Base-by-base conservation (phyloP, 2,329 filamentous ascomycete species). In the Lachnellula cervina region DNA sequence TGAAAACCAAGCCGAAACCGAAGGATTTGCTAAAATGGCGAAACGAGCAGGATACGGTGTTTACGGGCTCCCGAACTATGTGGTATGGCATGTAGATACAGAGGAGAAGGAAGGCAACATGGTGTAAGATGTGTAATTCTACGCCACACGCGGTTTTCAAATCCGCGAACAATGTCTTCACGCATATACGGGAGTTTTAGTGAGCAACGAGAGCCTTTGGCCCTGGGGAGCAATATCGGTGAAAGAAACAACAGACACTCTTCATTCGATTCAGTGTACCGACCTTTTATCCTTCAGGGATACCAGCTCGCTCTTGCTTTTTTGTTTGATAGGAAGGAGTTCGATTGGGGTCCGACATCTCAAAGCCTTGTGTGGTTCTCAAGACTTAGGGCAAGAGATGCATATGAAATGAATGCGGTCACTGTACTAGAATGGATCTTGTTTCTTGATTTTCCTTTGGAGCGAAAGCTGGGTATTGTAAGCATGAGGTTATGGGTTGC, bases 21-120 rank as follows among this genome's bases (percentile, higher is more conserved):
- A 99, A 75, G 94, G 94, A 6, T 99, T 99, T 69, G 94, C 94
- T 38, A 96, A 95, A 73, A 99, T 99, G 94, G 94, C 94, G 57
- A 97, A 95, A 77, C 82, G 91, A 61, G 94, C 94, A 17, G 94
- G 94, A 45, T 97, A 97, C 71, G 81, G 90, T 68, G 94, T 99
- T 25, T 83, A 90, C 64, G 94, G 94, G 46, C 78, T 99, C 54
- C 94, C 93, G 43, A 99, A 99, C 72, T 99, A 99, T 71, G 87
- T 99, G 50, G 93, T 99, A 57, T 99, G 94, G 94, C 94, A 99
- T 71, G 89, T 96, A 67, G 94, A 99, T 72, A 99, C 94, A 2
- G 84, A 92, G 55, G 94, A 99, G 77, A 96, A 97, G 79, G 82
- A 84, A 35, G 90, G 91, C 35, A 97, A 97, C 55, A 59, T 56